Percentiles rank a stretch among this genome's conserved stretches.
Evolutionary conservation across 1,139 yeast genomes (phyloP).

Genomic region (Blastobotrys niveus): DNA sequence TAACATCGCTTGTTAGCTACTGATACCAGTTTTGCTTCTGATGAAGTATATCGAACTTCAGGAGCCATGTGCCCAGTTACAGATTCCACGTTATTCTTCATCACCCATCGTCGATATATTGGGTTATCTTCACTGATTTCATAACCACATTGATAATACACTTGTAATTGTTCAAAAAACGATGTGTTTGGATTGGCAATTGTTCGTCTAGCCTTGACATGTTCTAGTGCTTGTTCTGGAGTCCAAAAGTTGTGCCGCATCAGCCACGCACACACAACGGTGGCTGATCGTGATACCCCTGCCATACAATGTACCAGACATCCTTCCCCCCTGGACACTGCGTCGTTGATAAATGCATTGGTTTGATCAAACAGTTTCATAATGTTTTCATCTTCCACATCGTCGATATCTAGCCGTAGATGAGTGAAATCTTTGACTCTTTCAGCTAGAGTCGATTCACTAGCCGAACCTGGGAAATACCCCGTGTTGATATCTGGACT

Average conservation of each 20-base stretch:
- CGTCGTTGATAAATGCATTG: constrained; percentile 60
- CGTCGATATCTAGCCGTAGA: constrained; percentile 65
- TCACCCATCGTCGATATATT: constrained; percentile 49
- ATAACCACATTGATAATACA: constrained; percentile 51
- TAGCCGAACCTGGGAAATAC: constrained; percentile 2
- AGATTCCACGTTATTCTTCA: constrained; percentile 36
- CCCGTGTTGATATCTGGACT: constrained; percentile 19
- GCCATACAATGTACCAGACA: constrained; percentile 54
- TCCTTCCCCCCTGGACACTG: constrained; percentile 38
- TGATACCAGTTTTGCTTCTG: not conserved
- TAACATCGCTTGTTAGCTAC: not conserved
- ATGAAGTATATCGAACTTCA: not conserved
- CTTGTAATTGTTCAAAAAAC: constrained; percentile 64
- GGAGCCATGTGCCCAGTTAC: constrained; percentile 14
- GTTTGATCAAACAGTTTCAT: constrained; percentile 54
- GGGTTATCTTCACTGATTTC: constrained; percentile 37
- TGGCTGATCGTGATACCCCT: constrained; percentile 77
- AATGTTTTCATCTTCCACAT: constrained; percentile 54
- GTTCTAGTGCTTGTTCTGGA: constrained; percentile 60
- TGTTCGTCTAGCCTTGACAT: constrained; percentile 56
- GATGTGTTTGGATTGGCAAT: constrained; percentile 68
- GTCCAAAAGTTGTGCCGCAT: constrained; percentile 65
- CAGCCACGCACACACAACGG: constrained; percentile 68
- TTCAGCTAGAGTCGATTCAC: constrained; percentile 24
- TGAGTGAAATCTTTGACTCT: constrained; percentile 48